Base-by-base conservation (phyloP, 2,329 filamentous ascomycete genomes). In the Diaporthe destruens region DNA sequence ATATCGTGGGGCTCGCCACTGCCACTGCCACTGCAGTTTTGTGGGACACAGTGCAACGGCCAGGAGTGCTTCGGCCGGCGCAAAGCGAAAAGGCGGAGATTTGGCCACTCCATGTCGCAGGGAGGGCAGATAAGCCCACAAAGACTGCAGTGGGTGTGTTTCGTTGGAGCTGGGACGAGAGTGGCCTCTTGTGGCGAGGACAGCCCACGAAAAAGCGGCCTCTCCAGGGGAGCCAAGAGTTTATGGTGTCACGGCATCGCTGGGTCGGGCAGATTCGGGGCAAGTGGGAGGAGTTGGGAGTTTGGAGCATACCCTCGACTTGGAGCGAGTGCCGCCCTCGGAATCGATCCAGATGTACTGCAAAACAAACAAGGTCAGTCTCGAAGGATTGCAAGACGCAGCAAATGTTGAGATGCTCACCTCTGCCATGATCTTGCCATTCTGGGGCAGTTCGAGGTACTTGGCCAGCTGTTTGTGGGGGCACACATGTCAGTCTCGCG, bases 281-380 rank as follows among this genome's bases (percentile, higher is more conserved):
- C 29, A 5, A 14, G 25, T 39, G 36, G 36, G 7, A 16, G 42
- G 57, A n/a, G 32, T 18, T 65, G 16, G 69, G 75, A 75, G 29
- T 29, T 29, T 29, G 36, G 36, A 76, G 88, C 94, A 88, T 88
- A 98, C 96, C 90, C 95, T 97, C 82, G 93, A 96, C 89, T 98
- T 99, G 83, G 95, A 98, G 80, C 96, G 95, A 79, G 94, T 89
- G 80, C 93, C 92, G 82, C 95, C 95, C 77, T 86, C 85, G 77
- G 93, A 88, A 81, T 98, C 95, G 82, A 98, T 93, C 96, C 96
- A 98, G 88, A 98, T 91, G 86, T 98, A 98, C 87, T 98, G 44
- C 3, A 23, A 36, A 25, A 25, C 42, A 44, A n/a, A 36, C 9
- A 9, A 7, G 23, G 61, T 65, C 44, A 65, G 61, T 51, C 32